Base-by-base conservation (phyloP, 495 filamentous ascomycete genomes). In the Letharia lupina region DNA sequence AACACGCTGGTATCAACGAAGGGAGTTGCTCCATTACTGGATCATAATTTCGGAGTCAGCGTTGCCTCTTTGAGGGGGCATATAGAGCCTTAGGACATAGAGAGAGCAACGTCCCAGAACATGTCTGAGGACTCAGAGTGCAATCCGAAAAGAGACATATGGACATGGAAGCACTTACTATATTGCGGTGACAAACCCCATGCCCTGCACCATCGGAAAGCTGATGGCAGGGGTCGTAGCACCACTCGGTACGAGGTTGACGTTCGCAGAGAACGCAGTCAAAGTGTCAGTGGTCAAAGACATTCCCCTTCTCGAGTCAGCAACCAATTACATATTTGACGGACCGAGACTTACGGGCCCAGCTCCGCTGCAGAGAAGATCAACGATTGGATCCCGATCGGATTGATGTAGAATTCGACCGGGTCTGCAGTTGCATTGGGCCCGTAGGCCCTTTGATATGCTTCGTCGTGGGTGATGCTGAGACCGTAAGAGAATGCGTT, bases 161-260 rank as follows among this genome's bases (percentile, higher is more conserved):
- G 11, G 13, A 52, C 23, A 4, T 10, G 13, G 4, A 31, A 52
- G 13, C 1, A 52, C 48, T 10, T 52, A 52, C 48, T 93, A 97
- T 23, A 89, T 65, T 6, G 80, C 93, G 10, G 91, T 96, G 16
- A 95, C 82, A 68, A 91, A 93, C 0, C 84, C 91, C 87, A 93
- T 92, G 5, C 94, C 94, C 73, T 97, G 94, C 2, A 95, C 86
- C 10, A 96, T 72, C 0, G 93, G 93, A 69, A 96, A 89, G 0
- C 85, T 86, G 47, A 98, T 79, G 35, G 75, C 76, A 4, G 86
- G 77, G 1, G 75, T 68, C 1, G 83, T 83, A 18, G 81, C 81
- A 18, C 72, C 68, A 42, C 80, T 75, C 4, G 82, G 77, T 44
- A 80, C 77, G 15, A 98, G 75, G 42, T 88, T 87, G 47, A 89